Percentiles rank a stretch among this genome's conserved stretches.
Evolutionary conservation across 2,329 filamentous ascomycete genomes (phyloP).

Genomic region (Penicillium sp.): DNA sequence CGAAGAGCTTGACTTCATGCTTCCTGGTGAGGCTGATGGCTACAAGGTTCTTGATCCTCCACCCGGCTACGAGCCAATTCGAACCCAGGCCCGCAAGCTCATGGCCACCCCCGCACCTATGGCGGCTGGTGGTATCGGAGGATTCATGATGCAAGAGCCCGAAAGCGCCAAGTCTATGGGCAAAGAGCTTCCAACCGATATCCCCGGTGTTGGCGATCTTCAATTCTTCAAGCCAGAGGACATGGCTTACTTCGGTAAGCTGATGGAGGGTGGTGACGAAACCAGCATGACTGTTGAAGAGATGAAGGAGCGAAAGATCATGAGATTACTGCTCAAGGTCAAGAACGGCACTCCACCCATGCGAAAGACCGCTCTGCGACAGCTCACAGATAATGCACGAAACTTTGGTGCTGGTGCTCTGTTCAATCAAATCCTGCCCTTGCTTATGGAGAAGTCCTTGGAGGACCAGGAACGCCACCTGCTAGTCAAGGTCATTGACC

Average conservation of each 20-base stretch:
- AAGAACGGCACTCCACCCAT: constrained; percentile 99
- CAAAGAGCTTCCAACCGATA: constrained; percentile 91
- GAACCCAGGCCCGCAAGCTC: constrained; percentile 73
- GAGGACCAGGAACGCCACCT: constrained; percentile 98
- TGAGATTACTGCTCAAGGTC: constrained; percentile 93
- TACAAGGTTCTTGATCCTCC: constrained; percentile 92
- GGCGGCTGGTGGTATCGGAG: constrained; percentile 63
- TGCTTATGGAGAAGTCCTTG: constrained; percentile 97
- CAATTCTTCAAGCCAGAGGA: constrained; percentile 99
- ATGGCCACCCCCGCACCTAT: constrained; percentile 71
- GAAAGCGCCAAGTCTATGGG: constrained; percentile 80
- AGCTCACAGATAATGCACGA: constrained; percentile 95
- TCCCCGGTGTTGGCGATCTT: constrained; percentile 91
- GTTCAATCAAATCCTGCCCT: constrained; percentile 94
- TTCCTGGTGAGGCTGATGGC: constrained; percentile 73
- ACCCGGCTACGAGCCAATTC: constrained; percentile 84
- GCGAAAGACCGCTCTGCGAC: constrained; percentile 95
- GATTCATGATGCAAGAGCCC: constrained; percentile 97
- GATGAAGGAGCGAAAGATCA: constrained; percentile 96
- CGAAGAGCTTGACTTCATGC: constrained; percentile 88
- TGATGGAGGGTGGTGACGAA: constrained; percentile 92
- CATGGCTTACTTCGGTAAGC: constrained; percentile 97
- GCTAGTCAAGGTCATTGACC: constrained; percentile 97
- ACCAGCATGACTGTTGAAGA: constrained; percentile 91
- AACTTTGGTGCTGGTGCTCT: constrained; percentile 92